These are phyloP conservation scores for Thraustochytrium sp. DNA, from an alignment of 352 stramenopile species.

Conservation along the genomic window DNA sequence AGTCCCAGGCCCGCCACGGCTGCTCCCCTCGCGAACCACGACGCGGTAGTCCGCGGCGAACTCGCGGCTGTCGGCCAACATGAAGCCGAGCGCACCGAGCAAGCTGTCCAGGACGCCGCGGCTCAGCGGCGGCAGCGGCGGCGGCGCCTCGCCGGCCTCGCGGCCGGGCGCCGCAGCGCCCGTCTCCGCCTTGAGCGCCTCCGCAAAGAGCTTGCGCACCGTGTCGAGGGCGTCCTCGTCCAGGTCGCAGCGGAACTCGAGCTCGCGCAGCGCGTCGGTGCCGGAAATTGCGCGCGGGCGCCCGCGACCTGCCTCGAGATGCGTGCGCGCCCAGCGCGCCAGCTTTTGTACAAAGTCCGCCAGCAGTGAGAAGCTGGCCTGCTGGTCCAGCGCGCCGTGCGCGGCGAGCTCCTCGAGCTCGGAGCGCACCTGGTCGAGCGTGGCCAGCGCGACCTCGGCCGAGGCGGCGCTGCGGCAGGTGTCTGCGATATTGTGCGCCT, in stretches of 20 bases:
- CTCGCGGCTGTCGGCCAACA: not conserved
- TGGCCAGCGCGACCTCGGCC: constrained; percentile 84
- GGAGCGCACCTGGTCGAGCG: constrained; percentile 81
- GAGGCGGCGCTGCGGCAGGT: constrained; percentile 86
- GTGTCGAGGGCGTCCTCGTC: not conserved
- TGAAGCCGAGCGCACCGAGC: not conserved
- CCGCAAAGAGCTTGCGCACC: not conserved
- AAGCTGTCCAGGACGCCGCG: not conserved
- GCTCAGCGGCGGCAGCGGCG: not conserved
- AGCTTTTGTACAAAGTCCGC: not conserved
- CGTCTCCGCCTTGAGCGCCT: not conserved
- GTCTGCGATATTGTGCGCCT: constrained; percentile 98
- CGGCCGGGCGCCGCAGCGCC: not conserved
- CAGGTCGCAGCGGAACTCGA: not conserved
- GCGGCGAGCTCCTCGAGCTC: constrained; percentile 59
- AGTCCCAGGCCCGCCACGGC: not conserved
- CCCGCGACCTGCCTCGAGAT: not conserved
- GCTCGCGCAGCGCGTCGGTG: not conserved
- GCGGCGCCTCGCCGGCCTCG: not conserved
- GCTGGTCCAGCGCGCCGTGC: not conserved
- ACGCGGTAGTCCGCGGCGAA: not conserved
- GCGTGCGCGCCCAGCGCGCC: not conserved
- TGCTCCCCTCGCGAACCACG: not conserved
- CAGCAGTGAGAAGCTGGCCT: not conserved
- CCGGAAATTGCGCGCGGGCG: not conserved